These are phyloP conservation scores for Thermothielavioides terrestris DNA, from an alignment of 495 filamentous ascomycete genomes.

Conservation along the genomic window DNA sequence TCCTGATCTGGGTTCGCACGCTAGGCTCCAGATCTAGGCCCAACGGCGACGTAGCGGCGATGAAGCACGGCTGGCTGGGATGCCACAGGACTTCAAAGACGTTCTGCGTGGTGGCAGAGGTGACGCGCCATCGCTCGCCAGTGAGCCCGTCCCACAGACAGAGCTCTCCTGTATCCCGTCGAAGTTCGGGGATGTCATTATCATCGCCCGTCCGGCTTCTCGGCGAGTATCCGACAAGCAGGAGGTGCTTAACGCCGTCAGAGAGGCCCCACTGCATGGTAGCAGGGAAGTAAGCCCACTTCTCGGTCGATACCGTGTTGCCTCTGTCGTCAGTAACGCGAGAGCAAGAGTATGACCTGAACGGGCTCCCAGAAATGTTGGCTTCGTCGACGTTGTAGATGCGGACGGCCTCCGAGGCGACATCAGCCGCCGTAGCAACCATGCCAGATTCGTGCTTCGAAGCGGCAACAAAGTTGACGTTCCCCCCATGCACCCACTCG, in stretches of 20 bases:
- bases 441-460: conserved; percentile 37
- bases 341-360: conserved; percentile 37
- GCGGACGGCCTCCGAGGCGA: conserved; percentile 37
- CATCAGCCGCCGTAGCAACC: conserved; percentile 46
- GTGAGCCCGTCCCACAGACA: conserved; percentile 59
- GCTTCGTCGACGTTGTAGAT: conserved; percentile 37
- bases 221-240: conserved; percentile 73
- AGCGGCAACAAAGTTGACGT: conserved; percentile 63
- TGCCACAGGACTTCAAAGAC: conserved; percentile 80
- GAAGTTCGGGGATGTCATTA: conserved; percentile 45
- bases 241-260: conserved; percentile 41
- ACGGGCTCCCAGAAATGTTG: conserved; percentile 25
- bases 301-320: conserved; percentile 35
- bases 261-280: conserved; percentile 63
- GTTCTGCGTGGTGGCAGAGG: conserved; percentile 51
- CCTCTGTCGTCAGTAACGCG: conserved; percentile 37
- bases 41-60: conserved; percentile 51
- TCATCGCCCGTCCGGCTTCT: conserved; percentile 42
- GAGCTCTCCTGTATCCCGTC: conserved; percentile 54
- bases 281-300: conserved; percentile 57
- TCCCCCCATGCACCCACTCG: conserved; percentile 54
- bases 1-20: conserved; percentile 41
- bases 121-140: conserved; percentile 37
- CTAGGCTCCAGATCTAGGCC: conserved; percentile 33
- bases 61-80: conserved; percentile 48